phyloP scores from a whole-genome alignment of 768 basidiomycete genomes.

The Podaxis sp. region DNA sequence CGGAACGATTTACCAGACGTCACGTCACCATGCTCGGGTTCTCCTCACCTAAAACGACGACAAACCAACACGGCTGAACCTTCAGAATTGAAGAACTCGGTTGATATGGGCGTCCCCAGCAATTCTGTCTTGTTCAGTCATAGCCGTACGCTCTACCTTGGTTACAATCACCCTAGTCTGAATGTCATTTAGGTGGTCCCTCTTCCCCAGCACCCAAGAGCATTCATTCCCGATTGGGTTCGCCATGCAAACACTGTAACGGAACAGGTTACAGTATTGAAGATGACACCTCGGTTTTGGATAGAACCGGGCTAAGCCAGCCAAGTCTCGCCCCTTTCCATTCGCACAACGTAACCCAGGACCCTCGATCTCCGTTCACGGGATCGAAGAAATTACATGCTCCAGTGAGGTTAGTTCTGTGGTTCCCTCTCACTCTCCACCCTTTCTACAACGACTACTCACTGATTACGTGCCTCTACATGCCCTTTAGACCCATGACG shows the following conservation, averaged over 20 bases:
- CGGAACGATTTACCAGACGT: neutral
- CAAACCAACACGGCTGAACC: neutral
- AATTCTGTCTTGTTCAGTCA: slow-evolving; percentile 5
- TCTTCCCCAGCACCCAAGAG: neutral
- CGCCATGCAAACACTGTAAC: slow-evolving; percentile 6
- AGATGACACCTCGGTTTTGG: slow-evolving; percentile 2
- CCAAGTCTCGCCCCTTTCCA: slow-evolving; percentile 4
- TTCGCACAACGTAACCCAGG: neutral
- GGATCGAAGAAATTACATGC: neutral
- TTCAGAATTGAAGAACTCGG: neutral
- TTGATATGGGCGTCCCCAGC: neutral
- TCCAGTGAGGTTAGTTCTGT: neutral
- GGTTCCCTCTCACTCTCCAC: too few species aligned
- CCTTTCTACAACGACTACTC: neutral
- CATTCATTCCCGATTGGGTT: neutral
- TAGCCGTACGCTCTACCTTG: neutral
- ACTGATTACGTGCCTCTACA: neutral
- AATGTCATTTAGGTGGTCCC: neutral
- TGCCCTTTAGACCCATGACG: slow-evolving; percentile 6
- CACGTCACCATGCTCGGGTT: neutral
- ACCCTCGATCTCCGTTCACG: slow-evolving; percentile 9
- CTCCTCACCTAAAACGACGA: neutral
- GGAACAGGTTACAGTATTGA: slow-evolving; percentile 3
- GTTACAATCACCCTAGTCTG: neutral
- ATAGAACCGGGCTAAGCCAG: slow-evolving; percentile 1